Base-by-base conservation (phyloP, 768 basidiomycete genomes). In the Neoboletus magnificus region DNA sequence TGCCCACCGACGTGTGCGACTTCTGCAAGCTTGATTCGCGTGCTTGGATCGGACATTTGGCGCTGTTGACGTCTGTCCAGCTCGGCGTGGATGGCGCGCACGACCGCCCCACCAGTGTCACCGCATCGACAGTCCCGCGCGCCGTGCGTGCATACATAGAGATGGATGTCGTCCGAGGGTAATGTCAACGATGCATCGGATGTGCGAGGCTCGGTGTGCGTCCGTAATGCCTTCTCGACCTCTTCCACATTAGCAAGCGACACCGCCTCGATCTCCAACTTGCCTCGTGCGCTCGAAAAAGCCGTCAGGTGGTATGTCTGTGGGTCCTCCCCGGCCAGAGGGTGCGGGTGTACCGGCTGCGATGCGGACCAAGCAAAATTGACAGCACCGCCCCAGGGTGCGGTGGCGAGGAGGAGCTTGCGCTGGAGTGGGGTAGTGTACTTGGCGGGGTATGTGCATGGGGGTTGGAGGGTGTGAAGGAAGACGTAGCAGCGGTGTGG, bases 1-100 rank as follows among this genome's bases (percentile, higher is more conserved):
- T 94, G 91, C 25, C 90, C 90, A 1, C 92, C 91, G 48, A 94
- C 84, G 69, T 94, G 91, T 2, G 80, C 87, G 7, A 86, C 80
- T 59, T 90, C 83, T 4, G 82, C 82, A 2, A 92, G 73, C 42
- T 67, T 67, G 23, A 77, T 76, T 61, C 57, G 82, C 56, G 37
- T 65, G 58, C 68, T 65, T 2, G 58, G 59, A 55, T 71, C 66
- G 3, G 49, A 57, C 7, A 57, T 59, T 33, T 76, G 64, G 11
- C 33, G 57, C 43, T 70, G 56, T 22, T 66, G 68, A 47, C 77
- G 76, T 39, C 64, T 70, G 37, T 66, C 66, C 8, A 88, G 68
- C 64, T 89, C 86, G 5, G 75, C 71, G 18, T 73, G 71, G 27
- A 94, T 65, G 3, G 83, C 77, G 0, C 72, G 72, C 3, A 76